Conservation (phyloP, 1,284 basidiomycete species). For the Boletus semigastroideus region DNA sequence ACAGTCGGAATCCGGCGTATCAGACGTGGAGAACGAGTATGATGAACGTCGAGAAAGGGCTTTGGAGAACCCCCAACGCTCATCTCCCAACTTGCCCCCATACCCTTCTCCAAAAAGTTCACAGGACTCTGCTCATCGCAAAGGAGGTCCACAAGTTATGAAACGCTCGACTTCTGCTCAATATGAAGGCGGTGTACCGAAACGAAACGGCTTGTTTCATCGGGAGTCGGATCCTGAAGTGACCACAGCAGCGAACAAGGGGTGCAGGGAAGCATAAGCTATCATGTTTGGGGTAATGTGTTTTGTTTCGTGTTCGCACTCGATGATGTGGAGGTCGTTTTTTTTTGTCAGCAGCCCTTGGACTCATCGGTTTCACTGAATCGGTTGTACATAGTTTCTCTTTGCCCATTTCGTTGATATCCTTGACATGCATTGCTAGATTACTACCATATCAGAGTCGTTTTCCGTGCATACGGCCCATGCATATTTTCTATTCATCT, state of each 20-base stretch:
- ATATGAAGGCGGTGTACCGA: slow-evolving; percentile 27
- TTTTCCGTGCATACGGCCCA: neutral
- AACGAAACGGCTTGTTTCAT: slow-evolving; percentile 31
- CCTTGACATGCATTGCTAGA: slow-evolving; percentile 28
- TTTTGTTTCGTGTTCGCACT: slow-evolving; percentile 10
- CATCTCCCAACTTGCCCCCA: slow-evolving; percentile 12
- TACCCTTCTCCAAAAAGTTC: slow-evolving; percentile 9
- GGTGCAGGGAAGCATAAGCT: slow-evolving; percentile 56
- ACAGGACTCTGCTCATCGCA: slow-evolving; percentile 12
- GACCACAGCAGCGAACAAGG: slow-evolving; percentile 23
- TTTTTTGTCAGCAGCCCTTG: slow-evolving; percentile 4
- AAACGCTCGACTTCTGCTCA: slow-evolving; percentile 33
- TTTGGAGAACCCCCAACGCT: slow-evolving; percentile 5
- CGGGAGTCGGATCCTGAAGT: slow-evolving; percentile 35
- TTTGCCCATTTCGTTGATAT: slow-evolving; percentile 21
- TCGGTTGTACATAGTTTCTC: slow-evolving; percentile 2
- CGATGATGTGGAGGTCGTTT: slow-evolving; percentile 2
- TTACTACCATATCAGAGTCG: slow-evolving; percentile 19
- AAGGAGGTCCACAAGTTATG: slow-evolving; percentile 19
- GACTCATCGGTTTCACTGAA: slow-evolving; percentile 11
- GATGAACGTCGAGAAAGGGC: slow-evolving; percentile 7
- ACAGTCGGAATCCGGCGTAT: slow-evolving; percentile 5
- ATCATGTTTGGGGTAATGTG: slow-evolving; percentile 11
- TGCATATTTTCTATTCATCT: slow-evolving; percentile 7
- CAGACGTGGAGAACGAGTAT: slow-evolving; percentile 3